Evolutionary conservation across 2,329 filamentous ascomycete genomes (phyloP), one percentile per base, ranked within the genome.

Genomic region (Beauveria sp.): DNA sequence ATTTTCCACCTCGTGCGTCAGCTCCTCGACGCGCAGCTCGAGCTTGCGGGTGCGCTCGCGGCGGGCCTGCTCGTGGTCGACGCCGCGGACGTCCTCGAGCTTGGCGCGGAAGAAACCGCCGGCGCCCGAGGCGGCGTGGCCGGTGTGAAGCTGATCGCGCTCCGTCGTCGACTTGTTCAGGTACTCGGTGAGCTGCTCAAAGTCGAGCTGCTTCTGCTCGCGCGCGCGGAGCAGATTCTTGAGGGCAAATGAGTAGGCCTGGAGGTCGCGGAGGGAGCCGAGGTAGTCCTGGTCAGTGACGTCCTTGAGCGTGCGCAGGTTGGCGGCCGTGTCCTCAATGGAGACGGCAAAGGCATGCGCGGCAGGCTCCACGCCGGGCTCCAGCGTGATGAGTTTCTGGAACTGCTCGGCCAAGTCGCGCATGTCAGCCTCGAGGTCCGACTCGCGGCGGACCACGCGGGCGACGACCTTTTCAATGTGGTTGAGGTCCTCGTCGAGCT

Each of bases 161-260:
- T 99, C 94, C 3, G 86, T 78, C 3, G 91, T 91, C 1, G 91
- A 91, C 73, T 96, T 96, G 76, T 90, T 90, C 59, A 97, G 89
- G 74, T 97, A 97, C 72, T 97, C 93, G 30, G 92, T 96, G 40
- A 99, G 82, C 66, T 91, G 92, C 76, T 99, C 94, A 70, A 93
- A 96, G 77, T 99, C 94, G 62, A 99, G 88, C 73, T 99, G 94
- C 73, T 99, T 99, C 77, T 96, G 92, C 77, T 99, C 94, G 41
- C 94, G 88, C 1, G 91, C 91, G 73, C 96, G 96, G 65, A 99
- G 85, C 5, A 99, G 86, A 26, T 85, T 82, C 74, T 96, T 96
- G 52, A 97, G 79, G 0, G 92, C 89, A n/a, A 84, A 78, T 66
- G 92, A 93, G 75, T 97, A 99, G 28, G 92, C 89, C 68, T 96